A percentile compares a stretch with the other conserved stretches of the same genome.
phyloP scores from a whole-genome alignment of 805 yeast species.

The Schwanniomyces yamadae region DNA sequence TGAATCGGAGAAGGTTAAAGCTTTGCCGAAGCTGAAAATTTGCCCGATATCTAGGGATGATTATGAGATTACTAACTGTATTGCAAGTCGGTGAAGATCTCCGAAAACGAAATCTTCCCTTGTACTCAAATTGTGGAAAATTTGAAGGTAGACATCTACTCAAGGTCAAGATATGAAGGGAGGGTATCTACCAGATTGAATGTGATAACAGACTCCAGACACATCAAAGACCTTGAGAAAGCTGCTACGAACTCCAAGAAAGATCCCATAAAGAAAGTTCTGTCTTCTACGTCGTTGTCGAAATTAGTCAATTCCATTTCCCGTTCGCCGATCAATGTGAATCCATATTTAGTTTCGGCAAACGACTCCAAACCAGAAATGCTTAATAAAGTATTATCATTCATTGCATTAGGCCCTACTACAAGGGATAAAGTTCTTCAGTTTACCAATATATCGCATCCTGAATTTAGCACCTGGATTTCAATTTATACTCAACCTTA shows the following conservation, averaged over 20 bases:
- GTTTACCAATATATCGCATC: constrained; percentile 11
- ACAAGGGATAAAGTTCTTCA: constrained; percentile 27
- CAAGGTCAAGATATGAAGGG: constrained; percentile 25
- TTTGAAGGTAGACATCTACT: constrained; percentile 36
- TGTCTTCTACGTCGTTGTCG: not conserved
- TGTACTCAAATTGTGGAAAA: constrained; percentile 34
- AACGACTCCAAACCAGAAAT: constrained; percentile 7
- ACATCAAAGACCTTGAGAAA: constrained; percentile 18
- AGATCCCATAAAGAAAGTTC: not conserved
- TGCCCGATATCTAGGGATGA: too few species aligned
- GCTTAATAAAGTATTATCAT: constrained; percentile 36
- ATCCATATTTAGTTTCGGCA: constrained; percentile 11
- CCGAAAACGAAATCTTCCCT: constrained; percentile 28
- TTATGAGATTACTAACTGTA: too few species aligned
- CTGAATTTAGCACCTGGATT: constrained; percentile 17
- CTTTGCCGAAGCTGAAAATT: not conserved
- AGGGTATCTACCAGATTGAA: constrained; percentile 29
- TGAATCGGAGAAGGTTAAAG: not conserved
- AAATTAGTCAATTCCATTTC: constrained; percentile 8
- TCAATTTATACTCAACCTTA: constrained; percentile 30
- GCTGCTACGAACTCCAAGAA: not conserved
- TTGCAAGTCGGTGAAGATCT: constrained; percentile 26
- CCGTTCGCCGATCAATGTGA: constrained; percentile 11
- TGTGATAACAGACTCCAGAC: constrained; percentile 30
- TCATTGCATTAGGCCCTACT: constrained; percentile 50